These are phyloP conservation scores for Cadophora sp. DNA, from an alignment of 2,329 filamentous ascomycete genomes.

Conservation along the genomic window DNA sequence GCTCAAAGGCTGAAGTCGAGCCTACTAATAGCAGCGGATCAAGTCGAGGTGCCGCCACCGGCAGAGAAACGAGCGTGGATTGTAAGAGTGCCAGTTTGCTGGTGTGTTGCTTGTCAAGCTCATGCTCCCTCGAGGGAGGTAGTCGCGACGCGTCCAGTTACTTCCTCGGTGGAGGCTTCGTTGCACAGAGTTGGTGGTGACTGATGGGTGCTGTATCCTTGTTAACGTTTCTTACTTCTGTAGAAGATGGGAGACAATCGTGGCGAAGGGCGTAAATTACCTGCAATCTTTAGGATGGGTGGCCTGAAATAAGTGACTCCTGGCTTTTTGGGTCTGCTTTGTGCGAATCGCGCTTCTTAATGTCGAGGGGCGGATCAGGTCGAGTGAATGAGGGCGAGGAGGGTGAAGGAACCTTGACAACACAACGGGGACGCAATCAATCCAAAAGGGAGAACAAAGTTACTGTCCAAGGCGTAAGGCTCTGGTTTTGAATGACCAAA, in stretches of 20 bases:
- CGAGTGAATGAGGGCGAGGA: background rate
- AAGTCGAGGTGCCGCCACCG: conserved; percentile 68
- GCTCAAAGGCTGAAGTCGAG: conserved; percentile 57
- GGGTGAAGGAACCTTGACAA: background rate
- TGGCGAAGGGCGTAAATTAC: conserved; percentile 18
- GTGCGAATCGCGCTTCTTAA: conserved; percentile 24
- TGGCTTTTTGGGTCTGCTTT: conserved; percentile 13
- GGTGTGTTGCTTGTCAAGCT: conserved; percentile 15
- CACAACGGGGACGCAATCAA: background rate
- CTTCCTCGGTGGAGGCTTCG: background rate
- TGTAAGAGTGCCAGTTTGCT: conserved; percentile 70
- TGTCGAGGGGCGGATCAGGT: background rate
- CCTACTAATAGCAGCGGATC: conserved; percentile 64
- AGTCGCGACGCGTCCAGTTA: conserved; percentile 10
- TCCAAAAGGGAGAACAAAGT: conserved; percentile 1
- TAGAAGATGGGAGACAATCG: conserved; percentile 3
- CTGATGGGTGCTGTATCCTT: conserved; percentile 22
- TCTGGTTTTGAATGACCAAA: conserved; percentile 16
- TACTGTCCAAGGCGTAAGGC: conserved; percentile 13
- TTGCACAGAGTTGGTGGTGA: background rate
- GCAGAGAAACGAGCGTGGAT: conserved; percentile 67
- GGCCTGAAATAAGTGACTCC: conserved; percentile 6
- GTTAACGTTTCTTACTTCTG: conserved; percentile 19
- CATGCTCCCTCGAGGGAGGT: conserved; percentile 13
- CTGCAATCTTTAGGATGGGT: conserved; percentile 17